Evolutionary conservation across 108 stramenopile species (phyloP).

Genomic region (Fragilariopsis cylindrus): DNA sequence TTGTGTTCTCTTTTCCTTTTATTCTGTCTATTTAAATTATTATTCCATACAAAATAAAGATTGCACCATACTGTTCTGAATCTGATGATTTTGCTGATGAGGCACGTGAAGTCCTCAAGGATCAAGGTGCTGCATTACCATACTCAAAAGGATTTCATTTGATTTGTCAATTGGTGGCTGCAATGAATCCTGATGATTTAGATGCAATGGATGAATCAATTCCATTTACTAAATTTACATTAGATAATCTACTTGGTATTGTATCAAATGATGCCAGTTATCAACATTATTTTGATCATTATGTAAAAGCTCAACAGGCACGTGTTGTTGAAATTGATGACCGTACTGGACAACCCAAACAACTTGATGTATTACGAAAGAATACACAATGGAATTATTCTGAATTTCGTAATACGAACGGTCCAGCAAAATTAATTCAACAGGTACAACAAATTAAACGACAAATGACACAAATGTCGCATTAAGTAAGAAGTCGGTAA

Average conservation of each 20-base stretch:
- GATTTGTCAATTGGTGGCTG: constrained; percentile 46
- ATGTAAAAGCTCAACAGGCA: constrained; percentile 33
- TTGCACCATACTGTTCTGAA: constrained; percentile 50
- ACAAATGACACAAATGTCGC: background rate
- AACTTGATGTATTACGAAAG: constrained; percentile 37
- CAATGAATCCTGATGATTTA: constrained; percentile 57
- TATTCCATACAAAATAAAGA: background rate
- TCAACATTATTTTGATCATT: constrained; percentile 48
- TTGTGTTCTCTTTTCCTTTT: background rate
- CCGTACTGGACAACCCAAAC: background rate
- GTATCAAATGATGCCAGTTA: constrained; percentile 39
- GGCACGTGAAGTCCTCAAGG: constrained; percentile 43
- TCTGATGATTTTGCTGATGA: constrained; percentile 53
- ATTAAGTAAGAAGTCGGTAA: background rate
- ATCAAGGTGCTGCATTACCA: constrained; percentile 58
- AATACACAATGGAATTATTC: constrained; percentile 33
- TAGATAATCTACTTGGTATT: constrained; percentile 55
- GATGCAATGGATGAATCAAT: constrained; percentile 66
- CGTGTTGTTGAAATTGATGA: constrained; percentile 22
- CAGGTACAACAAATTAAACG: constrained; percentile 4
- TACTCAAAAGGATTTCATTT: constrained; percentile 56
- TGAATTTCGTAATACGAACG: constrained; percentile 31
- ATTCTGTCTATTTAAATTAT: background rate
- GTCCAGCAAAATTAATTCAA: constrained; percentile 28
- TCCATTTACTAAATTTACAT: constrained; percentile 52